Base-by-base conservation (phyloP, 2,329 filamentous ascomycete genomes). In the Cercospora sojina region DNA sequence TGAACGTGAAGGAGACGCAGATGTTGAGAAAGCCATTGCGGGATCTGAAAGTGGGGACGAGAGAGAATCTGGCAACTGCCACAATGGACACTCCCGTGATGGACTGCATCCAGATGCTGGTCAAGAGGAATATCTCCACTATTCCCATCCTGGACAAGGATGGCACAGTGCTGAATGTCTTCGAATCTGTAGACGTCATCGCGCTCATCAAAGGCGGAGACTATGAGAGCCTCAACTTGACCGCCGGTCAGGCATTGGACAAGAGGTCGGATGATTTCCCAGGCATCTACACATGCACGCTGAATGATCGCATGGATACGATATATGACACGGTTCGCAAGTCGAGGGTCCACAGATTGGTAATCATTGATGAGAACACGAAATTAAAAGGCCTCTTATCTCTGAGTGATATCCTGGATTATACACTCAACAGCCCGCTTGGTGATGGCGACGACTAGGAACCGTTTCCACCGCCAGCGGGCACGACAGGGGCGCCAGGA, bases 321-420 rank as follows among this genome's bases (percentile, higher is more conserved):
- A 95, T 99, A 72, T 98, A 98, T 78, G 93, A 97, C 78, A 98
- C 95, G 0, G 91, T 99, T 72, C 91, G 94, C 72, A 96, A 94
- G 81, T 97, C 93, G 55, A 87, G 96, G 68, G 94, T 99, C 29
- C 95, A 99, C 80, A 87, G 95, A 69, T 84, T 99, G 70, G 90
- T 98, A 64, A 90, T 99, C 58, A 91, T 99, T 65, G 93, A 99
- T 78, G 93, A 97, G 71, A 87, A 93, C 61, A 92, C 89, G 77
- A 88, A 89, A 72, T 87, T 99, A 64, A 91, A 90, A 77, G 95
- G 95, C 56, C 88, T 99, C 64, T 88, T 99, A 67, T 97, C 93
- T 6, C 84, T 99, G 63, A 98, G 94, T 66, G 95, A 99, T 80
- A 97, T 99, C 71, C 86, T 99, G 72, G 93, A 96, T 75, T 97